A percentile compares a stretch with the other conserved stretches of the same genome.
Conservation (phyloP, 805 yeast species). For the Candida bentonensis region DNA sequence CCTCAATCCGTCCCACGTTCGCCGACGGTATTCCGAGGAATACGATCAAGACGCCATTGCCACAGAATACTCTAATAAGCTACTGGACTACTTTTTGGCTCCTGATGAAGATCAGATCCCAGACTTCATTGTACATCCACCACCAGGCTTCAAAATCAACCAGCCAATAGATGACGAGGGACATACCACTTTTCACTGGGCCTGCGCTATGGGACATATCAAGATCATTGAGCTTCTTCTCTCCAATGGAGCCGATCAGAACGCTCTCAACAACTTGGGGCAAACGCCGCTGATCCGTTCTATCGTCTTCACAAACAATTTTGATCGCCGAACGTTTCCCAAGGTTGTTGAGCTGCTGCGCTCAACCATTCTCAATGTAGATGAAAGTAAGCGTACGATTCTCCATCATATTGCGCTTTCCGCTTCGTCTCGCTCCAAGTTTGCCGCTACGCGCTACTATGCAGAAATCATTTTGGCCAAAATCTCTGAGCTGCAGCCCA, state of each 20-base stretch:
- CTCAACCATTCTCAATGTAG: constrained; percentile 66
- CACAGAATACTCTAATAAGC: constrained; percentile 30
- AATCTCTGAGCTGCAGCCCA: constrained; percentile 48
- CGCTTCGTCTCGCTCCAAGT: constrained; percentile 49
- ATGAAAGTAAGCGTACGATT: constrained; percentile 57
- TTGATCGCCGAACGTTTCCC: constrained; percentile 66
- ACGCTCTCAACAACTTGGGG: constrained; percentile 50
- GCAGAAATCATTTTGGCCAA: constrained; percentile 63
- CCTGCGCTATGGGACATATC: constrained; percentile 85
- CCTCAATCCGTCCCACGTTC: constrained; percentile 10
- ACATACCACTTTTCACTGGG: constrained; percentile 94
- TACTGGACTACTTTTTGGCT: constrained; percentile 40
- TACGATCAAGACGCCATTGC: constrained; percentile 4
- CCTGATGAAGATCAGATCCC: constrained; percentile 51
- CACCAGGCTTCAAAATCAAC: constrained; percentile 52
- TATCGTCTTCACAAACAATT: constrained; percentile 78
- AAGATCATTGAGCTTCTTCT: constrained; percentile 63
- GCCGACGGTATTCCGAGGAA: not conserved
- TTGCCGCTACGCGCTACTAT: constrained; percentile 74
- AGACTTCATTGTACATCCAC: constrained; percentile 47
- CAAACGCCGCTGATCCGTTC: constrained; percentile 81
- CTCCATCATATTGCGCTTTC: constrained; percentile 74
- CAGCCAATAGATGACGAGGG: constrained; percentile 89
- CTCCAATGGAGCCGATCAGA: constrained; percentile 59
- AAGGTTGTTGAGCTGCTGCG: constrained; percentile 61